A percentile compares a stretch with the other conserved stretches of the same genome.
phyloP scores from a whole-genome alignment of 805 yeast genomes.

The Hanseniaspora nectarophila region DNA sequence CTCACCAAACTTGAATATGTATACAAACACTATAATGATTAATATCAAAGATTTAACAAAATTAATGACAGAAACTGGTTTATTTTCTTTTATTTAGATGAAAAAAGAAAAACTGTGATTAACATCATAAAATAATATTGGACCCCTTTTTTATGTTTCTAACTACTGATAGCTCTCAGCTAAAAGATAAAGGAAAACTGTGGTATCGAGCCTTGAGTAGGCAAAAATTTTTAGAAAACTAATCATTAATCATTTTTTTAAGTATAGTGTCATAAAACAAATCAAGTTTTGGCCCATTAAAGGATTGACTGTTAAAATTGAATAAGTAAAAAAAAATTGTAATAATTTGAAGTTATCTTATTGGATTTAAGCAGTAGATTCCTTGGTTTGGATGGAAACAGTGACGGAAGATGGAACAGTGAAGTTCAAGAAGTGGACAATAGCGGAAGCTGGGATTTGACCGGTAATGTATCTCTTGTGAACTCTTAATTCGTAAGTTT shows the following conservation, averaged over 20 bases:
- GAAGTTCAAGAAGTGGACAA: conserved; percentile 12
- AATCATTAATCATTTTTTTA: too few relatives aligned
- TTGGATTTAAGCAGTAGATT: conserved; percentile 6
- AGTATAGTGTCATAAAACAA: too few relatives aligned
- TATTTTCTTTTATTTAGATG: neutral
- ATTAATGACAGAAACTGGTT: neutral
- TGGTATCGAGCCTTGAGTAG: conserved; percentile 11
- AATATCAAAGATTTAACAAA: neutral
- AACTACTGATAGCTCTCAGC: conserved; percentile 16
- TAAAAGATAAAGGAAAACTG: conserved; percentile 15
- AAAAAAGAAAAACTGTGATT: neutral
- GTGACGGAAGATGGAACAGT: conserved; percentile 13
- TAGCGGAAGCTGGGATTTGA: conserved; percentile 81
- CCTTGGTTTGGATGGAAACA: conserved; percentile 14
- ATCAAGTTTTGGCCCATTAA: too few relatives aligned
- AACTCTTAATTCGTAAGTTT: conserved; percentile 98
- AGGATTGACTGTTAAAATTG: neutral
- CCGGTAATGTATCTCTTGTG: conserved; percentile 99
- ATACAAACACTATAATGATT: neutral
- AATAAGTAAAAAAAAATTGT: neutral
- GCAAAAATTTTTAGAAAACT: neutral
- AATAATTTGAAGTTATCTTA: neutral
- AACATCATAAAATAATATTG: neutral
- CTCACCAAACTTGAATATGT: neutral
- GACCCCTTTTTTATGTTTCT: conserved; percentile 11